Conservation (phyloP, 192 early-diverging fungal species). For the Oehlia diaphana region DNA sequence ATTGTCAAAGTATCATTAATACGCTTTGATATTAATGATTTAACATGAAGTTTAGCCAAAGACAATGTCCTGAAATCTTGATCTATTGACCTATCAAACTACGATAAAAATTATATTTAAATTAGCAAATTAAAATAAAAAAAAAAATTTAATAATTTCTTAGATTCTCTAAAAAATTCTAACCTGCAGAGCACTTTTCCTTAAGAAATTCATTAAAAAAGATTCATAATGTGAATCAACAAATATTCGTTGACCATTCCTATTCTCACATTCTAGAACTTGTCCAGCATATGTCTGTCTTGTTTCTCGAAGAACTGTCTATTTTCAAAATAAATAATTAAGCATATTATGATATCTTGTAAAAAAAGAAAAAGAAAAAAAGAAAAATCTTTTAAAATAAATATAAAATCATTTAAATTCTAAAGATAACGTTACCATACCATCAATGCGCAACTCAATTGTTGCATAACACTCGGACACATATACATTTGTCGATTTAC, state of each 20-base stretch:
- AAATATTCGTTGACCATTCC: slow-evolving; percentile 26
- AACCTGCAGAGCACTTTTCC: slow-evolving; percentile 26
- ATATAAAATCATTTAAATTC: not conserved
- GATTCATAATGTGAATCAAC: slow-evolving; percentile 31
- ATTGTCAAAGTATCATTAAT: slow-evolving; percentile 21
- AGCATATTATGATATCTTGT: not conserved
- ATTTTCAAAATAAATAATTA: not conserved
- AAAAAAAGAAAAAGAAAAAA: not conserved
- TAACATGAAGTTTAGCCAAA: slow-evolving; percentile 25
- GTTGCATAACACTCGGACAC: slow-evolving; percentile 22
- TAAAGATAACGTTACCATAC: slow-evolving; percentile 3
- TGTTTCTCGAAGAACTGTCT: slow-evolving; percentile 23
- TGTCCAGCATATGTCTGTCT: slow-evolving; percentile 22
- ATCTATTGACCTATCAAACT: slow-evolving; percentile 30
- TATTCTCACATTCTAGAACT: slow-evolving; percentile 28
- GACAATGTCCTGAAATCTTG: slow-evolving; percentile 27
- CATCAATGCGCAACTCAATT: slow-evolving; percentile 16
- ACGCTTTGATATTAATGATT: slow-evolving; percentile 20
- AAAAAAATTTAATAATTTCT: not conserved
- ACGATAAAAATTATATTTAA: not conserved
- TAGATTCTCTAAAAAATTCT: not conserved
- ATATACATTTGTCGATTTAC: slow-evolving; percentile 20
- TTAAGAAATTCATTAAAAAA: slow-evolving; percentile 29
- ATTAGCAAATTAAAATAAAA: not conserved
- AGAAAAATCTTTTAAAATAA: not conserved